These are phyloP conservation scores for Boletus reticulatus DNA, from an alignment of 768 basidiomycete species.

Conservation along the genomic window DNA sequence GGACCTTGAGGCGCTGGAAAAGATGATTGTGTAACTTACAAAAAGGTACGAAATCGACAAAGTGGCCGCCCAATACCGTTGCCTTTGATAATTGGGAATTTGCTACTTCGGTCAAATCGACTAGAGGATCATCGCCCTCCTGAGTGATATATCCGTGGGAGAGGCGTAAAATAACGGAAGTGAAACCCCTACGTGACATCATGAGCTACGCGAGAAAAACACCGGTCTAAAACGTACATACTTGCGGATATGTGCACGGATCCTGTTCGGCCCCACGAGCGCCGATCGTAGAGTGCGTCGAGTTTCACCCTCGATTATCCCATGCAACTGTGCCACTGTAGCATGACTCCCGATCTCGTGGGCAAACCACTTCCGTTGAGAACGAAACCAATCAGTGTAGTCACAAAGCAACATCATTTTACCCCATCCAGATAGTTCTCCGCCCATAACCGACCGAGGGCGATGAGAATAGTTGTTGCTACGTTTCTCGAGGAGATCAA, in stretches of 20 bases:
- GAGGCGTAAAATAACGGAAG: constrained; percentile 33
- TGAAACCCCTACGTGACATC: neutral
- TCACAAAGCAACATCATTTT: constrained; percentile 15
- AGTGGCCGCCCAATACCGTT: neutral
- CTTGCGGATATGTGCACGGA: constrained; percentile 14
- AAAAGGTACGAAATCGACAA: constrained; percentile 19
- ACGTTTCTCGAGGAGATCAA: constrained; percentile 46
- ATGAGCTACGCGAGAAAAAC: neutral
- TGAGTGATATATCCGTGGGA: constrained; percentile 40
- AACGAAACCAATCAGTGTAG: constrained; percentile 10
- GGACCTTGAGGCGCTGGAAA: neutral
- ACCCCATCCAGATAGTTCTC: constrained; percentile 19
- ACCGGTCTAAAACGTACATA: neutral
- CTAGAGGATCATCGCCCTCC: constrained; percentile 36
- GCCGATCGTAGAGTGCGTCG: constrained; percentile 6
- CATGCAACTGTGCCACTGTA: constrained; percentile 7
- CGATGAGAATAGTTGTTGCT: constrained; percentile 39
- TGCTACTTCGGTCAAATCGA: constrained; percentile 28
- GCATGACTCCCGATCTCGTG: constrained; percentile 8
- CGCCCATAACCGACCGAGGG: constrained; percentile 14
- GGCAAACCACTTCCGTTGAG: constrained; percentile 14
- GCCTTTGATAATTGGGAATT: constrained; percentile 21
- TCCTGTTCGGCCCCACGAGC: constrained; percentile 1
- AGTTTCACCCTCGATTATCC: constrained; percentile 19
- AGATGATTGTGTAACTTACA: constrained; percentile 3